Conservation (phyloP, 331 rosid species). For the Acacia concinna region DNA sequence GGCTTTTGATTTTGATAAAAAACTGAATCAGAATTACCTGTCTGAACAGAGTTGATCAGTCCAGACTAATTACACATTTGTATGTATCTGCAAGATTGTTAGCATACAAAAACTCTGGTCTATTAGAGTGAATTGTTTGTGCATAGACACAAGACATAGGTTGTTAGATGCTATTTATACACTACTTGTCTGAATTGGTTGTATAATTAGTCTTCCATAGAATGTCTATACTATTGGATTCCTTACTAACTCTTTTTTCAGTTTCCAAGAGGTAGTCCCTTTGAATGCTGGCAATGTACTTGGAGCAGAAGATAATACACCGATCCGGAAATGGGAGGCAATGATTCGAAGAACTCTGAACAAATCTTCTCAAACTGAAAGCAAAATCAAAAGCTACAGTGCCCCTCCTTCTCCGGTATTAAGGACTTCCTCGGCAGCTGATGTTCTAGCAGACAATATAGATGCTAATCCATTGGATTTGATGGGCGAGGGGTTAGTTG, state of each 20-base stretch:
- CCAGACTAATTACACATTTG: not conserved
- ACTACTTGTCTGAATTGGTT: not conserved
- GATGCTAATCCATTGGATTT: conserved; percentile 52
- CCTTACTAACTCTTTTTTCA: conserved; percentile 27
- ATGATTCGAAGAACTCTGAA: conserved; percentile 79
- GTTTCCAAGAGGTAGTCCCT: conserved; percentile 97
- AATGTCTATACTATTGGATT: conserved; percentile 4
- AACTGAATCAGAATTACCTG: not conserved
- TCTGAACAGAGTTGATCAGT: not conserved
- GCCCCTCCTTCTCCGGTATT: conserved; percentile 94
- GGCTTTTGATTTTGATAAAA: not conserved
- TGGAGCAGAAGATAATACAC: conserved; percentile 86
- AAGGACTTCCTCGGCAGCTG: conserved; percentile 79
- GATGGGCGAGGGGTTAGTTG: conserved; percentile 41
- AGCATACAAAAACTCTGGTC: not conserved
- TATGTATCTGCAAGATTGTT: not conserved
- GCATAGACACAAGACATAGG: not conserved
- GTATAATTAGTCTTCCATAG: conserved; percentile 20
- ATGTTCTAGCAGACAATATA: conserved; percentile 60
- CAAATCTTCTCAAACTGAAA: conserved; percentile 64
- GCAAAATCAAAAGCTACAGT: conserved; percentile 71
- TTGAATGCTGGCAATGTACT: conserved; percentile 91
- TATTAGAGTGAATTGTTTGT: not conserved
- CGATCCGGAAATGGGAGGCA: conserved; percentile 86
- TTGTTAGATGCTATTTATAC: not conserved